Conservation (phyloP, 352 stramenopile species). For the Globisporangium spinosum region DNA sequence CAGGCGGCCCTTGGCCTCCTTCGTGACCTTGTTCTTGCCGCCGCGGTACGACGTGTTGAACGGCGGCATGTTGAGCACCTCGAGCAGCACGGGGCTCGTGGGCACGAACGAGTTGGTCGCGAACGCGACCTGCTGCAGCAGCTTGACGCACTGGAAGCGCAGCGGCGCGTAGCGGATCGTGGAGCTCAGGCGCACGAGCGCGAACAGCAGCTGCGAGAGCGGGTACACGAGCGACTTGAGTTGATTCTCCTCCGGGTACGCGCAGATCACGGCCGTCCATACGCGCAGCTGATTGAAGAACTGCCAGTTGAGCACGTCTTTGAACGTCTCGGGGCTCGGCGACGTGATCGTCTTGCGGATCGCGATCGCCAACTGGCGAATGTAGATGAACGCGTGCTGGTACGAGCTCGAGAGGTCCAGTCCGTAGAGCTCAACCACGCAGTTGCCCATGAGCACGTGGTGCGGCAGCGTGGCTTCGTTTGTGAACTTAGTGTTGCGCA, state of each 20-base stretch:
- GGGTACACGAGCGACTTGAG: conserved; percentile 94
- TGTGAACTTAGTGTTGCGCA: conserved; percentile 94
- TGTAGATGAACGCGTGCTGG: conserved; percentile 99
- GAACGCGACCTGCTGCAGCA: conserved; percentile 95
- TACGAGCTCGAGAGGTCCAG: conserved; percentile 96
- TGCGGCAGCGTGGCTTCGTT: conserved; percentile 82
- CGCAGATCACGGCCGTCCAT: conserved; percentile 94
- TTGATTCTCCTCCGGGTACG: conserved; percentile 80
- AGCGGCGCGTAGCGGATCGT: conserved; percentile 89
- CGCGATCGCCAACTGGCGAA: conserved; percentile 97
- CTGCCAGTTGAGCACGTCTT: conserved; percentile 95
- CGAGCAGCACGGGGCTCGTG: conserved; percentile 91
- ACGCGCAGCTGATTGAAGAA: conserved; percentile 97
- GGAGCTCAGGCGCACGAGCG: conserved; percentile 70
- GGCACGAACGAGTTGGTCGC: conserved; percentile 95
- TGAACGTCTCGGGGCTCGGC: conserved; percentile 88
- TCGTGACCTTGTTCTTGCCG: conserved; percentile 34
- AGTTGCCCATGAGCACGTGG: conserved; percentile 94
- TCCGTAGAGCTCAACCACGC: conserved; percentile 97
- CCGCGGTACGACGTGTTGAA: conserved; percentile 84
- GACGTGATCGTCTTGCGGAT: conserved; percentile 95
- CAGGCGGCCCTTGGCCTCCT: conserved; percentile 35
- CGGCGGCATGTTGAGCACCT: conserved; percentile 91
- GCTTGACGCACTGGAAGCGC: conserved; percentile 94
- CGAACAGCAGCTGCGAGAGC: conserved; percentile 88